Base-by-base conservation (phyloP, 768 basidiomycete species). In the Tulasnella sp. region DNA sequence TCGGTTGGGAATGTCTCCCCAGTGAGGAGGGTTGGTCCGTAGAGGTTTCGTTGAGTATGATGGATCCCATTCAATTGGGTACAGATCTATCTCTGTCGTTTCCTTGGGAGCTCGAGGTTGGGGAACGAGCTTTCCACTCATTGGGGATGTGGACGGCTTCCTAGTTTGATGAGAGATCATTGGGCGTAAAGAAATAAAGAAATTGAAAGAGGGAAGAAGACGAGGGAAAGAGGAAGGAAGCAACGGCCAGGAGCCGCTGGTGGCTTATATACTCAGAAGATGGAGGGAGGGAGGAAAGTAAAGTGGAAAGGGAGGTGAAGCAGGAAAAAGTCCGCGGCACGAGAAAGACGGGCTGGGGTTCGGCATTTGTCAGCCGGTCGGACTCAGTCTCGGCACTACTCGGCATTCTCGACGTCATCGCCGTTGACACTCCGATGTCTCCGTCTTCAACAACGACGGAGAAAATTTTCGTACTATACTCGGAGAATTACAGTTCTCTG, bases 1-100 rank as follows among this genome's bases (percentile, higher is more conserved):
- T 14, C 44, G 46, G 46, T 52, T 36, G n/a, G 75, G 8, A 34
- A 76, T 34, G 38, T 76, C 75, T 0, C 75, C 75, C 39, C 36
- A 62, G 36, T 56, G 44, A 24, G 38, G 52, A 3, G 75, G 75
- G 38, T 76, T 76, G 1, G 75, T 76, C 14, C 75, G 75, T 8
- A 74, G 73, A 74, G 73, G 73, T 74, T 68, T 68, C 5, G 31
- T 68, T 12, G 62, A 27, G 62, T 36, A 68, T 34, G 62, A 12
- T 36, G 27, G 2, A 34, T 68, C 62, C 62, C 62, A 68, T 68
- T 4, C 62, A 8, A 31, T 68, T 5, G n/a, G 34, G 27, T 68
- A 68, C 62, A 68, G 12, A 31, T 27, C 34, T 12, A 34, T 18
- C 4, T 27, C 62, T 16, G 4, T 68, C 31, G 5, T 68, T 14